These are phyloP conservation scores for Boeremia exigua DNA, from an alignment of 2,329 filamentous ascomycete genomes.

Conservation along the genomic window DNA sequence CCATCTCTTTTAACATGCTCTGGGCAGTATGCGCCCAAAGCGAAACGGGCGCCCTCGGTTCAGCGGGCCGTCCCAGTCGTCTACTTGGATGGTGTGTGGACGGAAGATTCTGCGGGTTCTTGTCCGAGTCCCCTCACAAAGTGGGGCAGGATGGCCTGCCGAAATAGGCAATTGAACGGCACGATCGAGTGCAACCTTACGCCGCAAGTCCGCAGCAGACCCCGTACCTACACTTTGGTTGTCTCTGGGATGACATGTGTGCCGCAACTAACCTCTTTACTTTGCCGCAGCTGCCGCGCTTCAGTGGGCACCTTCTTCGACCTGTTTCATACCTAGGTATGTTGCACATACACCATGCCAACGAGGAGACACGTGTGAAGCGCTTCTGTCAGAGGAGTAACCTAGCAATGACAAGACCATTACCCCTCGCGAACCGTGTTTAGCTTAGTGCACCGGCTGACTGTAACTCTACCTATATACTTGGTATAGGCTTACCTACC, in stretches of 20 bases:
- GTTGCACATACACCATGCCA: too few species aligned
- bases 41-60: slow-evolving; percentile 18
- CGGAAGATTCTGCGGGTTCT: slow-evolving; percentile 30
- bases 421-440: too few species aligned
- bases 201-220: neutral
- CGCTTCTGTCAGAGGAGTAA: too few species aligned
- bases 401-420: too few species aligned
- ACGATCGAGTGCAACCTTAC: neutral
- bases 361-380: too few species aligned
- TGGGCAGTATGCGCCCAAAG: neutral
- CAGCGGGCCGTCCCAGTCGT: slow-evolving; percentile 26
- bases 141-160: slow-evolving; percentile 9
- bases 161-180: slow-evolving; percentile 3
- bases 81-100: slow-evolving; percentile 23
- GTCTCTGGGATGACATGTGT: neutral
- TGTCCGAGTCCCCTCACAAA: slow-evolving; percentile 24
- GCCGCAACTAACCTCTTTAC: neutral
- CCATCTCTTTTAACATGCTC: slow-evolving; percentile 10
- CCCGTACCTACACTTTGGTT: neutral
- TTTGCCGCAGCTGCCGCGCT: slow-evolving; percentile 6
- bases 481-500: too few species aligned
- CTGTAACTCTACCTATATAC: too few species aligned
- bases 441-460: too few species aligned
- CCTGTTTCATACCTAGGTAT: neutral
- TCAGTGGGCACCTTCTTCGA: neutral